Evolutionary conservation across 148 eudicot genomes (phyloP).

Genomic region (Suaeda aralocaspica): DNA sequence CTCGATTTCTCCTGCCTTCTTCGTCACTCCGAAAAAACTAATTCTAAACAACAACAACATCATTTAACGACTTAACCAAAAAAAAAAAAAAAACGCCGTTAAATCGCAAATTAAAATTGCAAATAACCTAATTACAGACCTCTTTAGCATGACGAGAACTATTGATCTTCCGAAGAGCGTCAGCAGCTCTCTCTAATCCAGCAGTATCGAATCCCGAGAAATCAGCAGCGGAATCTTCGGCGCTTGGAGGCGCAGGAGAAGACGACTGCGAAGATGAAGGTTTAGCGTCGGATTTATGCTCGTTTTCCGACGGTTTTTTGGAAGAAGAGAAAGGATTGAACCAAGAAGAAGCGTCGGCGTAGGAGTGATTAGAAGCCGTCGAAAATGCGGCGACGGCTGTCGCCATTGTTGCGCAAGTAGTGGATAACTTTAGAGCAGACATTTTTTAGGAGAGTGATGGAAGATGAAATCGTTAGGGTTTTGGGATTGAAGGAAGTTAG

Average conservation of each 20-base stretch:
- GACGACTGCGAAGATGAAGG: constrained; percentile 1
- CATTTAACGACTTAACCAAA: no score
- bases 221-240: constrained; percentile 42
- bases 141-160: constrained; percentile 56
- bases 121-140: constrained; percentile 25
- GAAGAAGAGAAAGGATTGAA: constrained; percentile 49
- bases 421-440: constrained; percentile 44
- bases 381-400: constrained; percentile 36
- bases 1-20: constrained; percentile 79
- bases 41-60: constrained; percentile 5
- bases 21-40: constrained; percentile 80
- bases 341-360: constrained; percentile 58
- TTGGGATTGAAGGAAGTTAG: neutral
- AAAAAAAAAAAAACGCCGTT: neutral
- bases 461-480: neutral
- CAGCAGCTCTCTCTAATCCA: constrained; percentile 74
- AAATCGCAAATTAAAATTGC: neutral
- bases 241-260: constrained; percentile 18
- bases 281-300: constrained; percentile 2
- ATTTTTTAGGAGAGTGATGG: constrained; percentile 20
- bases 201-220: constrained; percentile 65
- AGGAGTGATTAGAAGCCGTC: constrained; percentile 32
- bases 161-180: constrained; percentile 69
- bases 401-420: constrained; percentile 40
- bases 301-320: constrained; percentile 26